Percentiles rank a stretch among this genome's conserved stretches.
Conservation (phyloP, 176 grass and related monocot genomes). For the Pontederia paniculata region DNA sequence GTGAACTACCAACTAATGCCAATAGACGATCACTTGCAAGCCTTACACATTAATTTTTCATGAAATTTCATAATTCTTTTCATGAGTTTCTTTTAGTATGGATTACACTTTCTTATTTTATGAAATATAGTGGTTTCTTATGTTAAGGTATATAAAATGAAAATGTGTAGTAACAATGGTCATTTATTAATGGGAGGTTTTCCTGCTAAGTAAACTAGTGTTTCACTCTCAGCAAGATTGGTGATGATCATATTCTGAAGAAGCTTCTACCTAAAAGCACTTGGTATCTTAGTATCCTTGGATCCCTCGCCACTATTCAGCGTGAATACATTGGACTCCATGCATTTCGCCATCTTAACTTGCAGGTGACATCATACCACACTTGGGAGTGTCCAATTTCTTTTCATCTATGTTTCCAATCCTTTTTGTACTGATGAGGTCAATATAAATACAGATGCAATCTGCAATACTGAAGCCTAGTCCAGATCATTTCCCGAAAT, state of each 20-base stretch:
- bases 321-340: constrained; percentile 94
- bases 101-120: too few relatives aligned
- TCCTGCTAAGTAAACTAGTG: background rate
- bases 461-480: constrained; percentile 91
- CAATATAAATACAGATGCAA: constrained; percentile 70
- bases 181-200: background rate
- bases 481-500: constrained; percentile 95
- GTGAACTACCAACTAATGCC: too few relatives aligned
- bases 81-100: too few relatives aligned
- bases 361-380: constrained; percentile 31
- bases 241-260: constrained; percentile 51
- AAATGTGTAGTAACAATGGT: background rate
- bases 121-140: too few relatives aligned
- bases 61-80: too few relatives aligned
- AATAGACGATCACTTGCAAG: too few relatives aligned
- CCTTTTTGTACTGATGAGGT: constrained; percentile 13
- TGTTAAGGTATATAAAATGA: too few relatives aligned
- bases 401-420: background rate
- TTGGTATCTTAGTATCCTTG: constrained; percentile 82
- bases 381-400: background rate
- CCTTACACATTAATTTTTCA: too few relatives aligned
- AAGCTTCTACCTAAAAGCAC: constrained; percentile 66
- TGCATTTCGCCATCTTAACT: constrained; percentile 77
- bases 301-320: constrained; percentile 96
- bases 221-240: constrained; percentile 24